Conservation (phyloP, 2,329 filamentous ascomycete species). For the Nannizzia gypsea region DNA sequence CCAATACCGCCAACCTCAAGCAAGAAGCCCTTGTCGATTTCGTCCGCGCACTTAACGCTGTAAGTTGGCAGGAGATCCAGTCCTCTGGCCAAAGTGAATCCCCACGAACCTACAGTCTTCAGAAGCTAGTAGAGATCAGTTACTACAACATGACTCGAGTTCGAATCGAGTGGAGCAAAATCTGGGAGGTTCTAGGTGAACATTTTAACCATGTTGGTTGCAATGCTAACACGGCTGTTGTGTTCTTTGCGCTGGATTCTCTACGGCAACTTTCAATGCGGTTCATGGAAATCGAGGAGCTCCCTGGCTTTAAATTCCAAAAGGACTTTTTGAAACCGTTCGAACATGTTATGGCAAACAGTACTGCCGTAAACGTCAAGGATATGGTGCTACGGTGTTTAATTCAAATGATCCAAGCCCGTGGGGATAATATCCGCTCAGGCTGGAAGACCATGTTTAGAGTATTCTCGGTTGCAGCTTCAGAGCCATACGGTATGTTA, state of each 20-base stretch:
- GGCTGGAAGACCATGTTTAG: constrained; percentile 99
- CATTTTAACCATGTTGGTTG: constrained; percentile 98
- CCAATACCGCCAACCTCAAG: constrained; percentile 83
- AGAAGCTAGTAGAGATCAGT: constrained; percentile 96
- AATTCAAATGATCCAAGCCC: constrained; percentile 97
- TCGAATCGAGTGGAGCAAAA: constrained; percentile 94
- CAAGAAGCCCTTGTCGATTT: constrained; percentile 95
- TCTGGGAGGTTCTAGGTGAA: constrained; percentile 94
- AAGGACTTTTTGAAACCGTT: constrained; percentile 99
- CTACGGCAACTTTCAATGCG: constrained; percentile 93
- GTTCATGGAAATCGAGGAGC: constrained; percentile 95
- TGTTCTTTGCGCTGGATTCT: constrained; percentile 95
- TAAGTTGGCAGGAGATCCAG: constrained; percentile 98
- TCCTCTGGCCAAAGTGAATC: constrained; percentile 93
- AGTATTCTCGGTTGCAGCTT: constrained; percentile 84
- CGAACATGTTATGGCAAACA: constrained; percentile 92
- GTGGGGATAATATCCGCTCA: constrained; percentile 91
- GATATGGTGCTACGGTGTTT: constrained; percentile 93
- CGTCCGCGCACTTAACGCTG: constrained; percentile 79
- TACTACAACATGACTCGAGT: constrained; percentile 99
- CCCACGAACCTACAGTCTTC: constrained; percentile 88
- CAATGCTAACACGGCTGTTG: constrained; percentile 89
- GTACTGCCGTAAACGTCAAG: constrained; percentile 81
- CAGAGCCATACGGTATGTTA: constrained; percentile 62
- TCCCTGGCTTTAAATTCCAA: constrained; percentile 98